phyloP scores from a whole-genome alignment of 176 grass and related monocot species.

The Aegilops tauschii region DNA sequence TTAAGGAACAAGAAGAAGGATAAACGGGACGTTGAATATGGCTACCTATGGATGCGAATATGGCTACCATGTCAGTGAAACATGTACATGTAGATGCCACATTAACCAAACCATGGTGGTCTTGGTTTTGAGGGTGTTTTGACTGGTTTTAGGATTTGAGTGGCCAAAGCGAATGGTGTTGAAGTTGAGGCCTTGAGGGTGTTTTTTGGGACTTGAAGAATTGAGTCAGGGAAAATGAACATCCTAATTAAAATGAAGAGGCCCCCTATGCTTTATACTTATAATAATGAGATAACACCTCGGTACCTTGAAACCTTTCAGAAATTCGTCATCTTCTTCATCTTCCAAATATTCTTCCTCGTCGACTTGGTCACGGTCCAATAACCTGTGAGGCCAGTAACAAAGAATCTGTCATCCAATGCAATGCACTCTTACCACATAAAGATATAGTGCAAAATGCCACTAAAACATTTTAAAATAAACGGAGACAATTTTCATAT shows the following conservation, averaged over 20 bases:
- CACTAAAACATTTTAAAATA: neutral
- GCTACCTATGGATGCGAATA: neutral
- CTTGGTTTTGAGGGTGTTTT: neutral
- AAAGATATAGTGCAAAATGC: constrained; percentile 15
- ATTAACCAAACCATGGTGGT: constrained; percentile 9
- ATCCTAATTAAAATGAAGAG: constrained; percentile 25
- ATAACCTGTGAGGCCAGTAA: constrained; percentile 58
- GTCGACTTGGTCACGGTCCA: constrained; percentile 87
- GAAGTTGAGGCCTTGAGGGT: neutral
- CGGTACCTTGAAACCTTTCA: constrained; percentile 99
- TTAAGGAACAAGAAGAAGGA: neutral
- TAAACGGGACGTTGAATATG: neutral
- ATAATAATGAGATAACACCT: constrained; percentile 8
- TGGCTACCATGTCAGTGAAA: neutral
- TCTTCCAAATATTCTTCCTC: constrained; percentile 84
- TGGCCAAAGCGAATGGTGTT: constrained; percentile 9
- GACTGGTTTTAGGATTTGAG: neutral
- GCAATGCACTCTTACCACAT: neutral
- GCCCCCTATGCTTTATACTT: neutral
- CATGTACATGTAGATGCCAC: neutral
- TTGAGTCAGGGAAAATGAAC: neutral
- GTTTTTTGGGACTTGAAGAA: neutral
- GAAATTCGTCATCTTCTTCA: constrained; percentile 78
- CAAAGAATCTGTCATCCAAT: constrained; percentile 5
- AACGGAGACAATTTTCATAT: neutral